Conservation (phyloP, 31 red algal species). For the Asparagopsis taxiformis region DNA sequence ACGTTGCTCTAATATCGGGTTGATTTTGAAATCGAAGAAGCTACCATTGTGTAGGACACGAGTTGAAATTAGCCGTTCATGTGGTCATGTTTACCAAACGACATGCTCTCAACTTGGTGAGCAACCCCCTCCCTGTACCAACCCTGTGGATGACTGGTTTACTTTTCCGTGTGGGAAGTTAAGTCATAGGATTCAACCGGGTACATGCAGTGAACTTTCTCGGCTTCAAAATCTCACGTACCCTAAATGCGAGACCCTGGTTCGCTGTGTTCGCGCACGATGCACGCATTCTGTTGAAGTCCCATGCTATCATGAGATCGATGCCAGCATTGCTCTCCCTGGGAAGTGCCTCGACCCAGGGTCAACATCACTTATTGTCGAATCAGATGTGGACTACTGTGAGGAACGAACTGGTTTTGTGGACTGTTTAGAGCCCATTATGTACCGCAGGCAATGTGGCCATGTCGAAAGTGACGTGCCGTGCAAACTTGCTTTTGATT, state of each 20-base stretch:
- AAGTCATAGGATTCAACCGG: conserved; percentile 13
- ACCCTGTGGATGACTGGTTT: conserved; percentile 32
- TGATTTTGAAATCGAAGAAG: conserved; percentile 15
- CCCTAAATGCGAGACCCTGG: conserved; percentile 6
- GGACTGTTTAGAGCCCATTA: conserved; percentile 26
- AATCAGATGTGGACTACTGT: conserved; percentile 23
- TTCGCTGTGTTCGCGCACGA: conserved; percentile 4
- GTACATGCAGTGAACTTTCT: conserved; percentile 16
- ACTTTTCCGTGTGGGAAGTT: conserved; percentile 10
- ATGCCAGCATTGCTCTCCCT: neutral
- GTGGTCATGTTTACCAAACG: conserved; percentile 20
- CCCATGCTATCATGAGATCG: conserved; percentile 27
- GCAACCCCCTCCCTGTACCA: conserved; percentile 8
- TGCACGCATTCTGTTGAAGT: conserved; percentile 33
- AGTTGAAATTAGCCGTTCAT: conserved; percentile 24
- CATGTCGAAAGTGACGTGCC: conserved; percentile 28
- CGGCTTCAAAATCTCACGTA: conserved; percentile 6
- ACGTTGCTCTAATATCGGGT: conserved; percentile 9
- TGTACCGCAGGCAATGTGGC: conserved; percentile 22
- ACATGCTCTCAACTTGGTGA: conserved; percentile 20
- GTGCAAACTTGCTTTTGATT: conserved; percentile 35
- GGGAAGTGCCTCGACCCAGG: neutral
- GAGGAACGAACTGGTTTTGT: conserved; percentile 7
- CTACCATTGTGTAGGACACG: conserved; percentile 9
- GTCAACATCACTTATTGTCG: neutral